Base-by-base conservation (phyloP, 1,284 basidiomycete genomes). In the Exobasidium rhododendri region DNA sequence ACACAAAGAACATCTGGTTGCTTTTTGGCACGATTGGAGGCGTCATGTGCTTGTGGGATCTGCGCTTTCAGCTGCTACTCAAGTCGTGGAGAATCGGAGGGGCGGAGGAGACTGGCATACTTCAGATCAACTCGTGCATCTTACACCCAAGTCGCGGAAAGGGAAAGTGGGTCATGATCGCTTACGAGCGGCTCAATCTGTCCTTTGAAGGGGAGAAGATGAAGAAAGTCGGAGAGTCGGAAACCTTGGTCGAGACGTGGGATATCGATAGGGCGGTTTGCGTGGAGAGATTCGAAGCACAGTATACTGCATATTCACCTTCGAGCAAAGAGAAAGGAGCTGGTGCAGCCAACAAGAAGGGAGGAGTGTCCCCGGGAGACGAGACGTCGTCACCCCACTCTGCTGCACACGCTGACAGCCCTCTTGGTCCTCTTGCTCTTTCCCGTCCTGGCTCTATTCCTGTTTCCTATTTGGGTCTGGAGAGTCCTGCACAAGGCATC, bases 41-140 rank as follows among this genome's bases (percentile, higher is more conserved):
- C 3, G 85, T 88, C 7, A 82, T 97, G 5, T 87, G 88, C 2
- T 83, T 97, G 0, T 97, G 94, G 93, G 94, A 98, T 81, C 85
- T 93, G 56, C 87, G 94, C 1, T 97, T 97, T 69, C 91, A 92
- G 0, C 82, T 97, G n/a, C 82, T 90, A 4, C 82, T 97, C 70
- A 89, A 89, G 77, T 89, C 87, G 55, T 97, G 94, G 94, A 86
- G 87, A 66, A 87, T 87, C 0, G 87, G 86, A n/a, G 24, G 26
- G 4, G 24, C 24, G 28, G 47, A 50, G 4, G 47, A 50, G 4
- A 28, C 14, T 14, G 46, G 35, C 10, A 29, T 71, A 40, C 56
- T 55, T n/a, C 83, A 85, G 17, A 85, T 92, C 26, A 84, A 89
- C 64, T 86, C 90, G 70, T 87, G 88, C 67, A 84, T 83, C 4